phyloP scores from a whole-genome alignment of 2,329 filamentous ascomycete genomes.

The Stemphylium vesicarium region DNA sequence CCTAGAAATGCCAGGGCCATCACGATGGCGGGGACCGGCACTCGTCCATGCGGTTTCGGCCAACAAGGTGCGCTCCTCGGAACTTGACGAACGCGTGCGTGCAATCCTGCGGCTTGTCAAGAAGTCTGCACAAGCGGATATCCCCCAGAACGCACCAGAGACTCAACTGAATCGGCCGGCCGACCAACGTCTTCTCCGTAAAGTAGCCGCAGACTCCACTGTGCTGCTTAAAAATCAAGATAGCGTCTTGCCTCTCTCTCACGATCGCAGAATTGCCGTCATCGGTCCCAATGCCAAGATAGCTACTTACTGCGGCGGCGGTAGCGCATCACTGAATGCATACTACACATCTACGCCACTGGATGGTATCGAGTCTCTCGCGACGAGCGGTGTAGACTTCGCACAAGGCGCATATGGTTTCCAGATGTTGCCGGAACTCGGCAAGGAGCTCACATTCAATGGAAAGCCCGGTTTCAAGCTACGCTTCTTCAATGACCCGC shows the following conservation, averaged over 20 bases:
- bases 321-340: background rate
- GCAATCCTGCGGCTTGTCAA: background rate
- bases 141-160: background rate
- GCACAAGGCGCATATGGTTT: too few species aligned
- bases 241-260: background rate
- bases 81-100: background rate
- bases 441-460: too few species aligned
- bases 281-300: background rate
- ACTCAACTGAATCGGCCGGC: too few species aligned
- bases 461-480: too few species aligned
- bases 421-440: too few species aligned
- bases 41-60: background rate
- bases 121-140: background rate
- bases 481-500: too few species aligned
- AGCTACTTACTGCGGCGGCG: background rate
- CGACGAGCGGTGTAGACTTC: too few species aligned
- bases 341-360: too few species aligned
- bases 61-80: constrained; percentile 50
- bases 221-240: background rate
- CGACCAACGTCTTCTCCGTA: background rate
- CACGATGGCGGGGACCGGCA: constrained; percentile 1
- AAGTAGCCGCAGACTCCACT: background rate
- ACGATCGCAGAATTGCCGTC: background rate
- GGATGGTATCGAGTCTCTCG: too few species aligned
- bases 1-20: constrained; percentile 39